Conservation (phyloP, 2,329 filamentous ascomycete genomes). For the Xylaria multiplex region DNA sequence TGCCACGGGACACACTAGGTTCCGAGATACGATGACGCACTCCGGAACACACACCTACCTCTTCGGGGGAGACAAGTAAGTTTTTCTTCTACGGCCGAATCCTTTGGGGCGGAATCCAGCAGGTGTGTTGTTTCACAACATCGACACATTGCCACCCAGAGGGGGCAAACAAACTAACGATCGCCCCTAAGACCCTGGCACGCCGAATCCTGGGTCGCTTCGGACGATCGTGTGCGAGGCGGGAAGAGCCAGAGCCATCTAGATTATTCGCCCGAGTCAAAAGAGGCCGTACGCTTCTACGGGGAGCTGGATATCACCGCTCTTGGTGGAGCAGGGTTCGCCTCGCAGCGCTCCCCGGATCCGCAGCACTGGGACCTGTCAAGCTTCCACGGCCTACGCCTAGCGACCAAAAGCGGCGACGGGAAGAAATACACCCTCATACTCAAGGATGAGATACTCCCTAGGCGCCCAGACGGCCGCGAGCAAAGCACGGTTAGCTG, state of each 20-base stretch:
- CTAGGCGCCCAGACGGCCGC: conserved; percentile 68
- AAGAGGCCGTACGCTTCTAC: conserved; percentile 65
- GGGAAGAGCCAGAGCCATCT: conserved; percentile 70
- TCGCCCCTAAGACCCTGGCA: conserved; percentile 67
- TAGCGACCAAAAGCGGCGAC: conserved; percentile 65
- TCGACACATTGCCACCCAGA: background rate
- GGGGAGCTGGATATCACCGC: conserved; percentile 78
- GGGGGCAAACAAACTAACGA: conserved; percentile 14
- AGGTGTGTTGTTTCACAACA: background rate
- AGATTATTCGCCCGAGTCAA: conserved; percentile 44
- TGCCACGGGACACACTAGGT: background rate
- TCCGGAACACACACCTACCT: conserved; percentile 44
- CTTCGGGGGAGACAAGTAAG: conserved; percentile 56
- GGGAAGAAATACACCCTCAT: conserved; percentile 77
- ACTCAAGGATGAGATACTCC: conserved; percentile 75
- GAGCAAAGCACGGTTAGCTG: conserved; percentile 78
- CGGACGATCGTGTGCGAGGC: conserved; percentile 81
- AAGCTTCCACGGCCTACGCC: conserved; percentile 67
- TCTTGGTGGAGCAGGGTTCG: conserved; percentile 84
- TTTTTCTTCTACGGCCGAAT: conserved; percentile 4
- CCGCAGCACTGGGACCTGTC: conserved; percentile 71
- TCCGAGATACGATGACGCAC: conserved; percentile 23
- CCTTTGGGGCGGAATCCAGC: background rate
- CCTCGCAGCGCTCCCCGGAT: conserved; percentile 76
- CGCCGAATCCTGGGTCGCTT: conserved; percentile 70